phyloP scores from a whole-genome alignment of 2,329 filamentous ascomycete genomes.

The Arthrinium puccinioides region DNA sequence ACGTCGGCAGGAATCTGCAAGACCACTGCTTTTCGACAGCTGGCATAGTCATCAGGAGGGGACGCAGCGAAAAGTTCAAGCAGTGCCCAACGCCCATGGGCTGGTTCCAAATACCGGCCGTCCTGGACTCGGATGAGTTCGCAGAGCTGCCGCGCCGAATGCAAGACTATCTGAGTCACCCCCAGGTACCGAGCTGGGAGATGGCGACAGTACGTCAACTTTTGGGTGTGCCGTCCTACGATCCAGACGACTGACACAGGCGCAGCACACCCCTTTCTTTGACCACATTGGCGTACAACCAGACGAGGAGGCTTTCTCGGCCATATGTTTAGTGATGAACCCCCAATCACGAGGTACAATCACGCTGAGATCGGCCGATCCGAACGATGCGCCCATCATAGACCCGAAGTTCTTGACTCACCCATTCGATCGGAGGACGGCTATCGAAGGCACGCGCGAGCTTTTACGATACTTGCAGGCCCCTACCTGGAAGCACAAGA shows the following conservation, averaged over 20 bases:
- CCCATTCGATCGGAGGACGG: constrained; percentile 10
- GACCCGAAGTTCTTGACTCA: constrained; percentile 13
- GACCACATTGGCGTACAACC: neutral
- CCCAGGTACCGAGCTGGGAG: constrained; percentile 11
- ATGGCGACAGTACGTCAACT: constrained; percentile 7
- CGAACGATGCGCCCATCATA: constrained; percentile 13
- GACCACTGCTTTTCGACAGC: constrained; percentile 12
- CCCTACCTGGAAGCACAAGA: constrained; percentile 8
- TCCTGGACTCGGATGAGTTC: constrained; percentile 10
- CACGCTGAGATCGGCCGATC: constrained; percentile 12
- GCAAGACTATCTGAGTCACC: constrained; percentile 7
- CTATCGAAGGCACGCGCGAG: constrained; percentile 10
- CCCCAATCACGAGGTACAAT: constrained; percentile 12
- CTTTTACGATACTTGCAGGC: constrained; percentile 9
- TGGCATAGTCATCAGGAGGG: constrained; percentile 16
- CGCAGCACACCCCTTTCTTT: constrained; percentile 10
- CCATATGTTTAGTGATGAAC: constrained; percentile 11
- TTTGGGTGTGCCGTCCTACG: too few relatives aligned
- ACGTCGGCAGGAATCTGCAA: constrained; percentile 19
- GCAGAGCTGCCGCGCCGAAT: constrained; percentile 4
- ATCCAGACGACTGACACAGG: too few relatives aligned
- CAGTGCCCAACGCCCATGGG: constrained; percentile 17
- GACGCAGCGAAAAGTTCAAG: constrained; percentile 2
- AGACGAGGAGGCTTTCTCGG: constrained; percentile 10
- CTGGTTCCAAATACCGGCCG: constrained; percentile 26